phyloP scores from a whole-genome alignment of 2,329 filamentous ascomycete species.

The Scytalidium sp. region DNA sequence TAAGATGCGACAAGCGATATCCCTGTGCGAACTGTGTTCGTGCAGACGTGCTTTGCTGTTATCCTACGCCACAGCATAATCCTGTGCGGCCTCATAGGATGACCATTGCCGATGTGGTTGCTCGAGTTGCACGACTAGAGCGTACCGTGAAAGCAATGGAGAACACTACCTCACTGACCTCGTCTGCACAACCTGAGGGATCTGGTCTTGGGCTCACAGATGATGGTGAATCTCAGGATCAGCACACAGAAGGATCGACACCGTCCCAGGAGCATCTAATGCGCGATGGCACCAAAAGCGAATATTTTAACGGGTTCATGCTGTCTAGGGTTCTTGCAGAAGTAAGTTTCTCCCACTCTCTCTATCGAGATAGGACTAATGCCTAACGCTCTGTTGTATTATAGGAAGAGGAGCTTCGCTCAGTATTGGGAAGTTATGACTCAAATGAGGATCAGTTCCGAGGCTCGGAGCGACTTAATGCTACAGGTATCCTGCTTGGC shows the following conservation, averaged over 20 bases:
- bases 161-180: not conserved
- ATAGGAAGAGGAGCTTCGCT: constrained; percentile 2
- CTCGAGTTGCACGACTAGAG: constrained; percentile 4
- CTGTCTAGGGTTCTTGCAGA: constrained; percentile 2
- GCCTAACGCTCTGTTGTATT: not conserved
- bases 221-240: not conserved
- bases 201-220: not conserved
- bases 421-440: not conserved
- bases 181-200: not conserved
- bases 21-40: constrained; percentile 1
- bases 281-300: not conserved
- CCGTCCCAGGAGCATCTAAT: not conserved
- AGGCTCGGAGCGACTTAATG: not conserved
- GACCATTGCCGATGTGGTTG: constrained; percentile 5
- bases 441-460: not conserved
- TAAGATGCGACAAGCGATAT: constrained; percentile 2
- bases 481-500: not conserved
- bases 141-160: constrained; percentile 2
- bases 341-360: not conserved
- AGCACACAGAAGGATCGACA: not conserved
- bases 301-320: constrained; percentile 1
- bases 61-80: not conserved
- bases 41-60: constrained; percentile 1
- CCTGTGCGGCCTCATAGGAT: constrained; percentile 1
- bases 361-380: not conserved